A percentile compares a stretch with the other conserved stretches of the same genome.
Evolutionary conservation across 371 early-diverging fungal species (phyloP).

Genomic region (Rhizopus delemar): DNA sequence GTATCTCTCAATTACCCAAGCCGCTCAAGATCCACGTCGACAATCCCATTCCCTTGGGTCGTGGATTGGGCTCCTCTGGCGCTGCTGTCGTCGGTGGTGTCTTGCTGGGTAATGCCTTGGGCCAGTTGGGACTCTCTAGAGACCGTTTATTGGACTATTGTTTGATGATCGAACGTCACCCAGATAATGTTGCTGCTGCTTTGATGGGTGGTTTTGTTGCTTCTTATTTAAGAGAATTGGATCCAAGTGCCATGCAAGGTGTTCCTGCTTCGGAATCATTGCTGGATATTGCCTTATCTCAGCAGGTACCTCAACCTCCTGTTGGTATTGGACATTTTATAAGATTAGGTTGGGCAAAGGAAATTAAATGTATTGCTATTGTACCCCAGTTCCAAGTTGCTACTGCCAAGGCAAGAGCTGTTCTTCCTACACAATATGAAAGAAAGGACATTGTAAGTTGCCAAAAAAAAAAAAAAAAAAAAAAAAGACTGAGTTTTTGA

Average conservation of each 20-base stretch:
- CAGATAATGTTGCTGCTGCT: conserved; percentile 94
- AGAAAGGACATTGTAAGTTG: conserved; percentile 76
- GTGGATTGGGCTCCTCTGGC: conserved; percentile 95
- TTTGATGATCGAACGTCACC: conserved; percentile 91
- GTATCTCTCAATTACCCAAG: conserved; percentile 55
- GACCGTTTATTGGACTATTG: conserved; percentile 85
- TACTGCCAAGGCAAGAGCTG: conserved; percentile 89
- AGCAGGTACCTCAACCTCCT: conserved; percentile 57
- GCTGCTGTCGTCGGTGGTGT: conserved; percentile 96
- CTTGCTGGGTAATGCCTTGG: conserved; percentile 77
- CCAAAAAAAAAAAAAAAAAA: background rate
- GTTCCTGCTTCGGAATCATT: conserved; percentile 65
- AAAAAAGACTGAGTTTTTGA: background rate
- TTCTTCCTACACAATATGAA: conserved; percentile 77
- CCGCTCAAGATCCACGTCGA: conserved; percentile 69
- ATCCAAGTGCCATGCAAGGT: conserved; percentile 54
- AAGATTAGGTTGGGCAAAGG: conserved; percentile 64
- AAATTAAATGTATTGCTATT: conserved; percentile 80
- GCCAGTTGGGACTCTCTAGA: conserved; percentile 63
- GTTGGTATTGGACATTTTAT: conserved; percentile 70
- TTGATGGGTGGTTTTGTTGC: conserved; percentile 93
- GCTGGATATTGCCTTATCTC: conserved; percentile 38
- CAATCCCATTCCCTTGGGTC: conserved; percentile 92
- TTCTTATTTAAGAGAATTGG: conserved; percentile 67
- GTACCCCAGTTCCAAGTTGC: conserved; percentile 92